These are phyloP conservation scores for Trichothecium roseum DNA, from an alignment of 2,329 filamentous ascomycete species.

Conservation along the genomic window DNA sequence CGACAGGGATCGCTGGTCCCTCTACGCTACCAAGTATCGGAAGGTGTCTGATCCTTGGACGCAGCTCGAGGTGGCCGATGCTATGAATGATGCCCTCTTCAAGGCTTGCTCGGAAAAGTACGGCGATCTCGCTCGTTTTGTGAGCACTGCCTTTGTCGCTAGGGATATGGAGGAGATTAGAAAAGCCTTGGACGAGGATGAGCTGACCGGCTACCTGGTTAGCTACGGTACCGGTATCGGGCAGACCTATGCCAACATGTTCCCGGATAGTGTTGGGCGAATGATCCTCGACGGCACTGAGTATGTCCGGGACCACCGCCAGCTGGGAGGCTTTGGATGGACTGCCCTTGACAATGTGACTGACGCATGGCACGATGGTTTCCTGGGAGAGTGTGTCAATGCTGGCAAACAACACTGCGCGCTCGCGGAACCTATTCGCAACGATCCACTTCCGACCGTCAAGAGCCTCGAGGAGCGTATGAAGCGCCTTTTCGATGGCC, in stretches of 20 bases:
- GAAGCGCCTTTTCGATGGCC: constrained; percentile 22
- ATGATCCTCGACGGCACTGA: constrained; percentile 39
- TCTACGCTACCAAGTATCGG: constrained; percentile 26
- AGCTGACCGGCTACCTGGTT: constrained; percentile 37
- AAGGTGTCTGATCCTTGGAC: constrained; percentile 19
- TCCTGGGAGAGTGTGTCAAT: constrained; percentile 37
- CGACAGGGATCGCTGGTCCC: constrained; percentile 34
- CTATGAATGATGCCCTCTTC: constrained; percentile 34
- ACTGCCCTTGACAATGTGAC: constrained; percentile 37
- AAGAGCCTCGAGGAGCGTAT: constrained; percentile 27
- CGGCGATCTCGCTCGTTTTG: constrained; percentile 34
- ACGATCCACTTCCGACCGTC: constrained; percentile 18
- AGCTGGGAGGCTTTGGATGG: constrained; percentile 35
- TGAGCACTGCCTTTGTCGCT: constrained; percentile 35
- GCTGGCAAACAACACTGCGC: constrained; percentile 35
- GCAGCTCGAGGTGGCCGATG: constrained; percentile 32
- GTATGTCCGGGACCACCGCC: constrained; percentile 33
- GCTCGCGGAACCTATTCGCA: constrained; percentile 23
- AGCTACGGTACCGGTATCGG: constrained; percentile 43
- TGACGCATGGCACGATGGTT: constrained; percentile 37
- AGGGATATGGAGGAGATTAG: constrained; percentile 39
- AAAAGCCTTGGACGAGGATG: constrained; percentile 30
- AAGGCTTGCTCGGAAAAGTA: constrained; percentile 29
- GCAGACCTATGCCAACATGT: constrained; percentile 40
- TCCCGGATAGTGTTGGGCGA: constrained; percentile 35